Base-by-base conservation (phyloP, 116 monocot species). In the Thalassia testudinum region DNA sequence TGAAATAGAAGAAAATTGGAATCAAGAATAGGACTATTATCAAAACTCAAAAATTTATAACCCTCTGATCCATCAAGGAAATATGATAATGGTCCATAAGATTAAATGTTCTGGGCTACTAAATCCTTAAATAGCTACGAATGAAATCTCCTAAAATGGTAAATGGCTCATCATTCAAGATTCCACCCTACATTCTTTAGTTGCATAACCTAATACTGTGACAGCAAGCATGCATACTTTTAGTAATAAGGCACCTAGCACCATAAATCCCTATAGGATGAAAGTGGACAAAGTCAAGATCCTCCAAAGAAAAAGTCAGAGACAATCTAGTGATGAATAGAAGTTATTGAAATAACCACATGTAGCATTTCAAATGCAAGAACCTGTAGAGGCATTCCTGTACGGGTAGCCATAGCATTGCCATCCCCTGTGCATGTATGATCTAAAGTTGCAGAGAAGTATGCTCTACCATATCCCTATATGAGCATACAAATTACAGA, bases 371-470 rank as follows among this genome's bases (percentile, higher is more conserved):
- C 47, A 55, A 30, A 57, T 19, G 7, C 47, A 23, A 24, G 43
- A 60, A 87, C 93, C 84, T 95, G 63, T 43, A 95, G 93, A 45
- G 87, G 87, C 44, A 95, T 58, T 49, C 88, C 93, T 74, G 93
- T 88, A 69, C 93, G 87, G 58, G 93, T 81, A 63, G 73, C 88
- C 93, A 95, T 95, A 55, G 72, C 84, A 76, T 85, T 95, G 29
- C 93, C 93, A 74, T 95, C 93, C 50, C 93, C 93, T 57, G 93
- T 95, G 66, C 93, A 95, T 24, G 93, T 95, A 71, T 95, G 93
- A 71, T 84, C 93, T 56, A 88, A 95, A 27, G 93, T 95, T 61
- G 93, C 93, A 58, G 87, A 95, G 60, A 95, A 95, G 63, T 85
- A 95, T 50, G 93, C 27, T 70, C 93, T 87, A 15, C 93, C 93